Evolutionary conservation across 495 filamentous ascomycete genomes (phyloP), one percentile per base, ranked within the genome.

Genomic region (Beverwykella pulmonaria): DNA sequence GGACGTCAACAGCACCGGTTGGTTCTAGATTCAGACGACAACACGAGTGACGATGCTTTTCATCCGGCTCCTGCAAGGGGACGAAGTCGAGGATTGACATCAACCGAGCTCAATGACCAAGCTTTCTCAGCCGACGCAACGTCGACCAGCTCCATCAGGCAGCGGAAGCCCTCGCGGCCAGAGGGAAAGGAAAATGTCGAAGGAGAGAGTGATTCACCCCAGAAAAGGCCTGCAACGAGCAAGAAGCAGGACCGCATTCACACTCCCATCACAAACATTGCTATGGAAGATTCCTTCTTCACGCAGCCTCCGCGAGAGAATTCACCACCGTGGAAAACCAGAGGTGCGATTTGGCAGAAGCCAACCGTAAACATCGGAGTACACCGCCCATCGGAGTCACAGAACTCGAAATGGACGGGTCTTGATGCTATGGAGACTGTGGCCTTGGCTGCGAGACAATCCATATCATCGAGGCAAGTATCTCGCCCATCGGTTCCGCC

Each of bases 261-360:
- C 54, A 55, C 70, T 12, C 75, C 75, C 6, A 57, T 52, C 23
- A 53, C 59, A 20, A 55, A 36, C 12, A 59, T 61, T 8, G 55
- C 67, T n/a, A 48, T 75, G 27, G 48, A 58, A 25, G 72, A 74
- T 29, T 32, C 54, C 26, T 74, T 72, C 46, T 67, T 60, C 41
- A 78, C 73, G 1, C 76, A 78, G 57, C 71, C 74, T 10, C 74
- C 73, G 36, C 34, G 30, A 41, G 59, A 71, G 39, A 53, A 70
- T 41, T 73, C 70, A 26, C 72, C 66, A 53, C 76, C 75, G 8
- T 72, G 71, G 63, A 67, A 53, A 26, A 48, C 76, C 14, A 39
- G 76, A 48, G 76, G 76, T 10, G 72, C 76, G 5, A 71, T 78
- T 32, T 77, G 75, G 75, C 70, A 71, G 47, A 76, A 76, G 62